Percentiles rank a stretch among this genome's conserved stretches.
phyloP scores from a whole-genome alignment of 495 filamentous ascomycete species.

The Thozetella sp. region DNA sequence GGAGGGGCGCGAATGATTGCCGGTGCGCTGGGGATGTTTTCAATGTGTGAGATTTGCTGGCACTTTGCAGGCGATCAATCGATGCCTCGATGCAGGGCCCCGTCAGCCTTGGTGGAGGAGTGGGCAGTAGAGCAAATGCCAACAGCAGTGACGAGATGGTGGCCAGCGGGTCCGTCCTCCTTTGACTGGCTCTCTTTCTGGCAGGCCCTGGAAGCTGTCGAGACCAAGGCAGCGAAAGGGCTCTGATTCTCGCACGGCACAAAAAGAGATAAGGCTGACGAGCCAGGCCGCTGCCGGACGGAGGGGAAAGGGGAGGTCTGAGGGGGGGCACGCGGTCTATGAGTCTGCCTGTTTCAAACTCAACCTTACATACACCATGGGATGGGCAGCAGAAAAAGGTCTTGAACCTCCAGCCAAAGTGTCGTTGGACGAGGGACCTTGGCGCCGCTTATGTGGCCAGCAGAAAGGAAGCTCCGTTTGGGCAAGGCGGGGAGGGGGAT shows the following conservation, averaged over 20 bases:
- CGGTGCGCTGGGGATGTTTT: background rate
- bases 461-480: no score
- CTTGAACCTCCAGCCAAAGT: no score
- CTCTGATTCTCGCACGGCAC: background rate
- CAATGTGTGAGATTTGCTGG: background rate
- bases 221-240: background rate
- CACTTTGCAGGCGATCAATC: background rate
- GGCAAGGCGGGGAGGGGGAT: no score
- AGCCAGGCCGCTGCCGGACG: no score
- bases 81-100: background rate
- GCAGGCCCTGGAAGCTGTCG: background rate
- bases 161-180: background rate
- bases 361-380: no score
- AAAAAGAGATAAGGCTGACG: background rate
- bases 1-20: background rate
- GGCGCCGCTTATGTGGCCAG: no score
- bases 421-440: no score
- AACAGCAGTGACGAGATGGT: background rate
- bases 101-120: background rate
- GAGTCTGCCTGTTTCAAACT: no score
- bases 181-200: background rate
- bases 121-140: background rate
- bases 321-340: no score
- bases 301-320: no score
- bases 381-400: no score